phyloP scores from a whole-genome alignment of 176 grass and related monocot species.

The Rhipidocladum racemiflorum region DNA sequence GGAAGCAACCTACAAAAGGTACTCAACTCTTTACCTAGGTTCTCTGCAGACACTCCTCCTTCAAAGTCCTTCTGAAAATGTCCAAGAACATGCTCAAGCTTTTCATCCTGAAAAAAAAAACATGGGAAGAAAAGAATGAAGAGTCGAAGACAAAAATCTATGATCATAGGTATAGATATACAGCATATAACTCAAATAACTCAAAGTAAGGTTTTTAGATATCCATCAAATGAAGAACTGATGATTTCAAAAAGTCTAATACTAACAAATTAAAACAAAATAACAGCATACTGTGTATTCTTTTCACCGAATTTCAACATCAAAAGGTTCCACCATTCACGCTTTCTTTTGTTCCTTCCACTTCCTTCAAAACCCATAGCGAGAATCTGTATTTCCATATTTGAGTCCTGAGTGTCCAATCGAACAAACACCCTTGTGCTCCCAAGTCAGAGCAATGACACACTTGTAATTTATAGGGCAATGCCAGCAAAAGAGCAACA shows the following conservation, averaged over 20 bases:
- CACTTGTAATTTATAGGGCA: not conserved
- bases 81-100: slow-evolving; percentile 56
- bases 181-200: not conserved
- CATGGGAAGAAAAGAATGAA: not conserved
- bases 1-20: not conserved
- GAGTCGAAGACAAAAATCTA: not conserved
- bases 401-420: not conserved
- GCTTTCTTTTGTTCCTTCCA: not conserved
- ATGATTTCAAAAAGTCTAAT: not conserved
- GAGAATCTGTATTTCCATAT: not conserved
- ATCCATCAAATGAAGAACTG: not conserved
- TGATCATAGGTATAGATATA: not conserved
- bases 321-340: not conserved
- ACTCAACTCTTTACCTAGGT: slow-evolving; percentile 56
- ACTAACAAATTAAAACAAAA: not conserved
- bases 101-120: slow-evolving; percentile 54
- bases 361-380: not conserved
- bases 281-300: not conserved
- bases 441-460: not conserved
- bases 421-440: not conserved
- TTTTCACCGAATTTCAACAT: not conserved
- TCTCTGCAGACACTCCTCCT: slow-evolving; percentile 63
- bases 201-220: not conserved
- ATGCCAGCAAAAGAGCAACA: not conserved
- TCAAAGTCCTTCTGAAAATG: slow-evolving; percentile 81